phyloP scores from a whole-genome alignment of 106 monocot species.

The Acorus calamus region DNA sequence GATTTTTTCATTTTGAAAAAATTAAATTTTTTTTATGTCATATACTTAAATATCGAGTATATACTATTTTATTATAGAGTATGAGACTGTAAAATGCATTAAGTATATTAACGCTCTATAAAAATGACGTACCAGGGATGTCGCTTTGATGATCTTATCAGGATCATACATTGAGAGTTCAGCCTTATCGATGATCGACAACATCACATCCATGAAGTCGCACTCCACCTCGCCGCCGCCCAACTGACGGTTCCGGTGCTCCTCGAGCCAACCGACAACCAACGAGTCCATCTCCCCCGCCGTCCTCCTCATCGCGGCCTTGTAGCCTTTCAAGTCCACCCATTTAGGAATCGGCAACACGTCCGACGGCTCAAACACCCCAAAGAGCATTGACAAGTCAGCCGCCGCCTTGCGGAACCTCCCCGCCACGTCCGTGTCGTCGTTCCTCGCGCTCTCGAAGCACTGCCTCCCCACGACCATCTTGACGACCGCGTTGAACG shows the following conservation, averaged over 20 bases:
- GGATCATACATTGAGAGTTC: slow-evolving; percentile 1
- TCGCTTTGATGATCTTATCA: slow-evolving; percentile 23
- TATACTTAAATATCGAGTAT: no score
- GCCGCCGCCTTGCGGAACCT: slow-evolving; percentile 16
- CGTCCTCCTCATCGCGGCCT: slow-evolving; percentile 16
- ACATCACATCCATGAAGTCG: slow-evolving; percentile 28
- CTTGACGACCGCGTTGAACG: slow-evolving; percentile 16
- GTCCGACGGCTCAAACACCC: slow-evolving; percentile 16
- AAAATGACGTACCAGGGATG: slow-evolving; percentile 16
- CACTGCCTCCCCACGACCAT: slow-evolving; percentile 27
- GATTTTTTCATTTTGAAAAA: no score
- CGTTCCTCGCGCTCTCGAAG: slow-evolving; percentile 1
- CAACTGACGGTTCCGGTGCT: slow-evolving; percentile 3
- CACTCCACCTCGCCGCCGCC: neutral
- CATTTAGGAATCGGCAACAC: slow-evolving; percentile 23
- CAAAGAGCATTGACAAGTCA: slow-evolving; percentile 6
- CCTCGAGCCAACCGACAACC: slow-evolving; percentile 13
- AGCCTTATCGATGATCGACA: slow-evolving; percentile 6
- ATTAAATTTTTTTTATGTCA: no score
- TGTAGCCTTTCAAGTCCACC: slow-evolving; percentile 16
- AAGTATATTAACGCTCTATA: neutral
- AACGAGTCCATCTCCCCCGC: slow-evolving; percentile 14
- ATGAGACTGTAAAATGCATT: no score
- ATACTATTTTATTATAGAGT: no score
- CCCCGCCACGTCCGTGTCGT: slow-evolving; percentile 15